Percentiles rank a stretch among this genome's conserved stretches.
These are phyloP conservation scores for Gastrolobium bilobum DNA, from an alignment of 306 rosid genomes.

Conservation along the genomic window DNA sequence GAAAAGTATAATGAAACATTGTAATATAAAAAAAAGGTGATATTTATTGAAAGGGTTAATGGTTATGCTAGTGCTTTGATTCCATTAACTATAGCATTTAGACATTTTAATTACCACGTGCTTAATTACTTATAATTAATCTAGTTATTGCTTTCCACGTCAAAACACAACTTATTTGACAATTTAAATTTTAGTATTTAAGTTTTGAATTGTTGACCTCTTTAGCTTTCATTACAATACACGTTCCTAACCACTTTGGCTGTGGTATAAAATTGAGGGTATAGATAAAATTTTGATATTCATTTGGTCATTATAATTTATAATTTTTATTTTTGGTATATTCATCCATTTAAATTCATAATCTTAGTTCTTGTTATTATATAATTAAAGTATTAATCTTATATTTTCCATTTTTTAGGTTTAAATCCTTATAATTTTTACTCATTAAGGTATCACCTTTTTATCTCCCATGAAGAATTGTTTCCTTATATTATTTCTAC, in stretches of 20 bases:
- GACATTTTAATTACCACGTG: slow-evolving; percentile 11
- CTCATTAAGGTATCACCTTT: too few relatives aligned
- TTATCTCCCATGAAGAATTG: too few relatives aligned
- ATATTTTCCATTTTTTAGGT: too few relatives aligned
- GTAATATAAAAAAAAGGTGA: not conserved
- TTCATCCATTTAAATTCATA: too few relatives aligned
- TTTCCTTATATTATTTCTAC: too few relatives aligned
- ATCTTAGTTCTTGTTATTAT: too few relatives aligned
- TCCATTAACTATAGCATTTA: slow-evolving; percentile 20
- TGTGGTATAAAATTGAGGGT: too few relatives aligned
- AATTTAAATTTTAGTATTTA: slow-evolving; percentile 1
- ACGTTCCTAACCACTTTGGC: not conserved
- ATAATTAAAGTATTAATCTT: too few relatives aligned
- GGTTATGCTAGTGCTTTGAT: slow-evolving; percentile 19
- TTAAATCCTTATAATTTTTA: too few relatives aligned
- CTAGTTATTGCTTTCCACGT: slow-evolving; percentile 10
- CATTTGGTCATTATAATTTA: too few relatives aligned
- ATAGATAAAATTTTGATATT: too few relatives aligned
- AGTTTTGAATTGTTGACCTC: not conserved
- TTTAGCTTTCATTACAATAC: not conserved
- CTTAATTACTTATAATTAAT: slow-evolving; percentile 22
- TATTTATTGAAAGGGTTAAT: not conserved
- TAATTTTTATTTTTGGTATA: too few relatives aligned
- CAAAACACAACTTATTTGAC: slow-evolving; percentile 18
- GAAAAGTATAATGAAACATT: not conserved